Base-by-base conservation (phyloP, 2,329 filamentous ascomycete genomes). In the Fusarium devonianum region DNA sequence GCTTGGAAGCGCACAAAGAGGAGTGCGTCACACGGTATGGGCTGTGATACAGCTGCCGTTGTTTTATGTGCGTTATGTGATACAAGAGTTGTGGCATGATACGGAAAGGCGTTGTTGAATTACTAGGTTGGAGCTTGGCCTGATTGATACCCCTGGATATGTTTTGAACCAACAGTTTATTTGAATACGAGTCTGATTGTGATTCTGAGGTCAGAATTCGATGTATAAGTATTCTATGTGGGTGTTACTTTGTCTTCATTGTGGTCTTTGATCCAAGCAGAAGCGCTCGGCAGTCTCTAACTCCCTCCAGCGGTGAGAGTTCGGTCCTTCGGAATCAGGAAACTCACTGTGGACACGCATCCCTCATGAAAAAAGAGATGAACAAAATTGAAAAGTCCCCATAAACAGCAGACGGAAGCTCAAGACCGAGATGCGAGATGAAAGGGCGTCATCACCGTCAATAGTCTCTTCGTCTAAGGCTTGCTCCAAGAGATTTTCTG, bases 1-100 rank as follows among this genome's bases (percentile, higher is more conserved):
- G 89, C 64, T 78, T 91, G 62, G 84, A 85, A 65, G 77, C 81
- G 54, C 89, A 93, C 69, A 80, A 85, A 43, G 87, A 89, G 69
- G 88, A 88, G 62, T 87, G 86, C 61, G 80, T 90, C 54, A 81
- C 84, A 49, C 77, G 86, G 63, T 87, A 87, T 65, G 84, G 84
- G 10, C 35, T 75, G 13, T 76, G 60, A 71, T n/a, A 13, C 14
- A 36, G 9, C 16, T 4, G 29, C 2, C 3, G 7, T 14, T 23
- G 12, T 18, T 22, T 12, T 26, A n/a, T 37, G 35, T 32, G 14
- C 32, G 14, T 22, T 18, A 12, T 35, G 30, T 19, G 39, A 28
- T 32, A 25, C 21, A 23, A 35, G 42, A 21, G n/a, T n/a, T 10
- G 36, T 40, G 35, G 49, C 10, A 48, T 28, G 28, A 26, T 36